Base-by-base conservation (phyloP, 2,329 filamentous ascomycete genomes). In the Magnaporthales sp. region DNA sequence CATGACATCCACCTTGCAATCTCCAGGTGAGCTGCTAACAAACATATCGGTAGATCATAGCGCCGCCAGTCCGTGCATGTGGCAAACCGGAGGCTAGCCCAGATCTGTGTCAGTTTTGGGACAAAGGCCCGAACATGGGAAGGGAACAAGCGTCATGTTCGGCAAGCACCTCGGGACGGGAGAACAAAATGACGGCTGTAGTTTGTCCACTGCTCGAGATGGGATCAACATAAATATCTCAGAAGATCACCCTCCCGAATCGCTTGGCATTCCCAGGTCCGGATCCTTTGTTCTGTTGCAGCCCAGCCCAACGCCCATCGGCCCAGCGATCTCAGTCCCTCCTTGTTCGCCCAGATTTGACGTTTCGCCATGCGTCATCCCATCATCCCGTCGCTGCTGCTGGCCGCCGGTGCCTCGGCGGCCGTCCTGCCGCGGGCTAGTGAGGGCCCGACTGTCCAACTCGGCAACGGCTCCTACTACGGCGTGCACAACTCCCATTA, bases 381-480 rank as follows among this genome's bases (percentile, higher is more conserved):
- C 11, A 60, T 29, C 9, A 10, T 60, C 26, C 13, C 22, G 32
- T 64, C 63, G 10, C 38, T 64, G 63, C 24, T 64, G 19, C 32
- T 64, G 63, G 63, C 63, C 9, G 38, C 24, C 6, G 24, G 32
- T 19, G 63, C 63, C 32, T 54, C 63, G 32, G 63, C 63, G 5
- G 32, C 63, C 15, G 24, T 13, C 24, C 24, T 54, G 26, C 63
- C 38, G 5, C 63, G 63, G 22, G 32, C 26, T 4, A 19, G 24
- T 24, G 9, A 60, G 22, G 56, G 56, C 54, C 70, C 70, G 0
- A 67, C 67, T 1, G 69, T 68, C 2, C 11, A 66, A 4, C 62
- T 71, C n/a, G 66, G 67, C 31, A 80, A 79, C 62, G 79, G 78
- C n/a, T 76, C 73, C 2, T 79, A 78, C 62, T 68, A 73, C 15